Percentiles rank a stretch among this genome's conserved stretches.
Evolutionary conservation across 805 yeast genomes (phyloP).

Genomic region (Candida maltosa): DNA sequence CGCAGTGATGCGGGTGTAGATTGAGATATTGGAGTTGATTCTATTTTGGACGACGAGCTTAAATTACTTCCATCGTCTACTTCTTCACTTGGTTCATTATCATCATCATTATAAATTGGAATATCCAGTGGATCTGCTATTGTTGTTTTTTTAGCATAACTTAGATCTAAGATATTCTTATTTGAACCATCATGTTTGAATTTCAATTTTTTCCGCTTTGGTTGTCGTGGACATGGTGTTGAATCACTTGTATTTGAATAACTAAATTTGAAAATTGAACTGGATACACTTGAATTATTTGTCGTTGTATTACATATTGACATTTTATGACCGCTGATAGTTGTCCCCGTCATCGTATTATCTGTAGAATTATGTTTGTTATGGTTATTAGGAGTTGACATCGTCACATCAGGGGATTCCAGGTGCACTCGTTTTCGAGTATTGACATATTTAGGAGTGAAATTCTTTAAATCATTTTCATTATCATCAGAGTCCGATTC

Average conservation of each 20-base stretch:
- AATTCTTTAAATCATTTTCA: slow-evolving; percentile 2
- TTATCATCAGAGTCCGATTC: slow-evolving; percentile 14
- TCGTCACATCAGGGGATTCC: slow-evolving; percentile 6
- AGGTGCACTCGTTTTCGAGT: slow-evolving; percentile 6
- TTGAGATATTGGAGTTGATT: slow-evolving; percentile 38
- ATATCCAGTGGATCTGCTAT: slow-evolving; percentile 10
- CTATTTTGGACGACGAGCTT: too few relatives aligned
- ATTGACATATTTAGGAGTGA: slow-evolving; percentile 4
- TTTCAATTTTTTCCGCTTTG: slow-evolving; percentile 32
- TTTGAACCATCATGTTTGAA: slow-evolving; percentile 21
- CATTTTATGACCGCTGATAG: not conserved
- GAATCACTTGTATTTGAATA: slow-evolving; percentile 17
- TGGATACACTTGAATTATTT: too few relatives aligned
- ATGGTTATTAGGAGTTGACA: slow-evolving; percentile 17
- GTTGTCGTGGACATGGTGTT: slow-evolving; percentile 43
- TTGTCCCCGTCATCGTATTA: too few relatives aligned
- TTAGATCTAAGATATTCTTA: slow-evolving; percentile 26
- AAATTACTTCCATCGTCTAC: too few relatives aligned
- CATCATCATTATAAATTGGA: slow-evolving; percentile 6
- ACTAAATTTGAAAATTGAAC: slow-evolving; percentile 1
- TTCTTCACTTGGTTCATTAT: too few relatives aligned
- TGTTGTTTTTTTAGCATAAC: slow-evolving; percentile 27
- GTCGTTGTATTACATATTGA: slow-evolving; percentile 9
- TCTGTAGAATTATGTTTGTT: slow-evolving; percentile 6
- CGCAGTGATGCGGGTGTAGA: slow-evolving; percentile 42